Base-by-base conservation (phyloP, 768 basidiomycete genomes). In the Coprinopsis marcescibilis region DNA sequence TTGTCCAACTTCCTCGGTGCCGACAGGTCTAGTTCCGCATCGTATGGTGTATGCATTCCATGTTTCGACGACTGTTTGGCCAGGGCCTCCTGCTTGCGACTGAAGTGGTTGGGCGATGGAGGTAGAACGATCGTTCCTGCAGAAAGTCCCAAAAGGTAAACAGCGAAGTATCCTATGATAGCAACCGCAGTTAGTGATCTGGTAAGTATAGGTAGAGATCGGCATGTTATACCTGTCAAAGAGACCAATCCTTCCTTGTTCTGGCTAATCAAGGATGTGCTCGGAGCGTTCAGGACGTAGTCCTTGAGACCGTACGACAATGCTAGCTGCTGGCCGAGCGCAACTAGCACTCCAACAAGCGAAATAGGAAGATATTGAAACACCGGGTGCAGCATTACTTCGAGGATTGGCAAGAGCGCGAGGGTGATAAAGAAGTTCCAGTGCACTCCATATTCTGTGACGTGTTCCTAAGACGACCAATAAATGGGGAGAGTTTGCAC, bases 371-470 rank as follows among this genome's bases (percentile, higher is more conserved):
- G 43, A 17, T 60, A 62, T 12, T 64, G 57, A 36, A 92, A 72
- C 25, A 90, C 20, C 0, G 89, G 87, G 46, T 87, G 83, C 3
- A 93, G 61, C 0, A 79, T 35, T 2, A 83, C 75, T 57, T 90
- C 81, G 11, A 88, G 64, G 3, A 89, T 58, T 0, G 93, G 93
- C 4, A 97, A 60, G 0, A 89, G 54, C 0, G 85, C 91, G 17
- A 98, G 72, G 0, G 96, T 97, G 55, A 98, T 76, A 74, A 99
- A 99, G 66, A 98, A 97, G 61, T 98, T 98, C 96, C 96, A 99
- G 57, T 98, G 95, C 0, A 81, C 80, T 0, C 96, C 96, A 53
- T 98, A 98, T 66, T 99, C 96, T 0, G 93, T 85, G 45, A 87
- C 83, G 50, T 98, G 96, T 69, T 98, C 96, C 94, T 71, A 25